These are phyloP conservation scores for Exophiala mesophila DNA, from an alignment of 2,329 filamentous ascomycete species.

Conservation along the genomic window DNA sequence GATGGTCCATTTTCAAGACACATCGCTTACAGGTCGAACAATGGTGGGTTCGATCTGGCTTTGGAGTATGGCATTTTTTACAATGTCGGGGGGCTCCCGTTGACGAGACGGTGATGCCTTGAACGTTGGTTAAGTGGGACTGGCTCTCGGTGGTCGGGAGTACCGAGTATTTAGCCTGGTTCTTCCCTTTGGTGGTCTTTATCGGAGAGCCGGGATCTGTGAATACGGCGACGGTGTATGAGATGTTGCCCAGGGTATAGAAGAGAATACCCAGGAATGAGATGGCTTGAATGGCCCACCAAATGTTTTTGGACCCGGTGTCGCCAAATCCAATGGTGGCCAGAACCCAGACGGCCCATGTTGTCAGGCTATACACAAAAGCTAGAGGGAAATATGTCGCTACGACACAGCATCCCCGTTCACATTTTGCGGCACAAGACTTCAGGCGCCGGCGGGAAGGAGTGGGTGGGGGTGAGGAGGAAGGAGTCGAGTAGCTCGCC, in stretches of 20 bases:
- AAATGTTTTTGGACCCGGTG: slow-evolving; percentile 16
- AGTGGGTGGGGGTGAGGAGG: slow-evolving; percentile 36
- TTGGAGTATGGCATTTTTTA: slow-evolving; percentile 93
- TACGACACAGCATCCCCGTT: slow-evolving; percentile 76
- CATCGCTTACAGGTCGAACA: slow-evolving; percentile 92
- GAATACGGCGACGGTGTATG: slow-evolving; percentile 89
- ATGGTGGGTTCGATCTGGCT: slow-evolving; percentile 94
- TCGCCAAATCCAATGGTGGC: slow-evolving; percentile 58
- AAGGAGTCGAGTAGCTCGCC: slow-evolving; percentile 27
- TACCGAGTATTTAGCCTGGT: slow-evolving; percentile 60
- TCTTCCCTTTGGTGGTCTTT: slow-evolving; percentile 19
- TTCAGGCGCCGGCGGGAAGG: slow-evolving; percentile 39
- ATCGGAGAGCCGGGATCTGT: slow-evolving; percentile 73
- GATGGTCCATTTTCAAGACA: slow-evolving; percentile 99
- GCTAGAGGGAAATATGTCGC: slow-evolving; percentile 78
- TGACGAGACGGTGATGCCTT: slow-evolving; percentile 86
- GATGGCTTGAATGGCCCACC: slow-evolving; percentile 28
- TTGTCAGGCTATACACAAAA: slow-evolving; percentile 86
- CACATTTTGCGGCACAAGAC: slow-evolving; percentile 49
- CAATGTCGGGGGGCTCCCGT: slow-evolving; percentile 84
- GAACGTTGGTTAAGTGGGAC: slow-evolving; percentile 42
- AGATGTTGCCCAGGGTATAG: slow-evolving; percentile 77
- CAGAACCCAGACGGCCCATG: slow-evolving; percentile 89
- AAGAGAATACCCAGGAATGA: slow-evolving; percentile 65
- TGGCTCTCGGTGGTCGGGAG: slow-evolving; percentile 67